Evolutionary conservation across 192 early-diverging fungal species (phyloP), one percentile per base, ranked within the genome.

Genomic region (Nowakowskiella sp.): DNA sequence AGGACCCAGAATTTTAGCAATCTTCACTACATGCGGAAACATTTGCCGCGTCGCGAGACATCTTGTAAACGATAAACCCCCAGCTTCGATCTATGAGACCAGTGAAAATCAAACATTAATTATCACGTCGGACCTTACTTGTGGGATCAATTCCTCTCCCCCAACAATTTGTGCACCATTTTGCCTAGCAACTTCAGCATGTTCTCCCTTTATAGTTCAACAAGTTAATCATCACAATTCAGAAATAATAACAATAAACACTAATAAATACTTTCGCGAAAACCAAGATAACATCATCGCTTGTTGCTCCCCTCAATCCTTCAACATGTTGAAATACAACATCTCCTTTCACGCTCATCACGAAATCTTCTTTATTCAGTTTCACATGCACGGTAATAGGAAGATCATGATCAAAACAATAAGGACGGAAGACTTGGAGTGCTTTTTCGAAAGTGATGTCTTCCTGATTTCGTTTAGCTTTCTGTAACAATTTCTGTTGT

Each of bases 1-100:
- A 24, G 94, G 94, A 53, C 94, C 94, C 57, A 97, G 64, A 24
- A 92, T 62, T 43, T 84, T 80, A 4, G 91, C 94, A 63, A 97
- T 85, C 61, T 84, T 87, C 30, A 90, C 77, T 29, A 94, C 89
- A 31, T 78, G 67, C 23, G 91, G 90, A 67, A 90, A 83, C 85
- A 94, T 90, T 13, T 74, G 85, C 26, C 86, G 88, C 29, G 91
- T 97, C 4, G 90, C 77, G 45, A 97, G 68, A 50, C 84, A 86
- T 57, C 86, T 87, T 71, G 91, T 86, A 61, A 93, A 90, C 48
- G 77, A 60, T 27, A 92, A 46, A 42, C 78, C 83, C 3, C 81
- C 60, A 19, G 36, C 13, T 70, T 36, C 61, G 64, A 1, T 70
- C 64, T n/a, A 46, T 10, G 19, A 32, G 47, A 10, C n/a, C 9